Base-by-base conservation (phyloP, 2,329 filamentous ascomycete genomes). In the Podosphaera xanthii region DNA sequence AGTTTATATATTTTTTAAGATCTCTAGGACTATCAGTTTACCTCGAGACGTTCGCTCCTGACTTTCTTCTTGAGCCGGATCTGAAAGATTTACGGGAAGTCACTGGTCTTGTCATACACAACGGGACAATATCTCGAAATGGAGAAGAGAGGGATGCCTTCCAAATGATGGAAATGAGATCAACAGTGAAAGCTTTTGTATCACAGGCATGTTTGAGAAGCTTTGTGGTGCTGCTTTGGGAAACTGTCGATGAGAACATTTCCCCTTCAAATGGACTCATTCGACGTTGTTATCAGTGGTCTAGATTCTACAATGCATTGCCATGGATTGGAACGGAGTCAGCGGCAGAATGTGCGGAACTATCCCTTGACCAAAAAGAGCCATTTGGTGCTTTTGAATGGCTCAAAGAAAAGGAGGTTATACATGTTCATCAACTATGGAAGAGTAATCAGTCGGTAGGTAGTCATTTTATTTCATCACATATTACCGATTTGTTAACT, bases 141-240 rank as follows among this genome's bases (percentile, higher is more conserved):
- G 74, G 74, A 4, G 66, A 72, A 56, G 68, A 71, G 12, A 67
- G 71, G 22, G 72, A 76, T 62, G 75, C 72, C 62, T 75, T 74
- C 62, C 70, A 72, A 55, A 69, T 69, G 66, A 65, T 58, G 62
- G 65, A 57, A n/a, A 66, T 59, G 67, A 66, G 55, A n/a, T 55
- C 63, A 5, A 65, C 65, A 46, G 59, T 64, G 63, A 49, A 66
- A 64, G 58, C 64, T 48, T 60, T 64, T 62, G 57, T 66, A 49
- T 62, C 67, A 57, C 50, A 69, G 61, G 61, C 69, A 60, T 58
- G 61, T 60, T 7, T 67, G 62, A 59, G 68, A 62, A 59, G 62
- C 64, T 57, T 70, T 67, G 59, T 67, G 62, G 59, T 70, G 53
- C 8, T 70, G 62, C 9, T 67, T 30, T 64, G 64, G 59, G 59